Conservation (phyloP, 1,284 basidiomycete genomes). For the Takashimella koratensis region DNA sequence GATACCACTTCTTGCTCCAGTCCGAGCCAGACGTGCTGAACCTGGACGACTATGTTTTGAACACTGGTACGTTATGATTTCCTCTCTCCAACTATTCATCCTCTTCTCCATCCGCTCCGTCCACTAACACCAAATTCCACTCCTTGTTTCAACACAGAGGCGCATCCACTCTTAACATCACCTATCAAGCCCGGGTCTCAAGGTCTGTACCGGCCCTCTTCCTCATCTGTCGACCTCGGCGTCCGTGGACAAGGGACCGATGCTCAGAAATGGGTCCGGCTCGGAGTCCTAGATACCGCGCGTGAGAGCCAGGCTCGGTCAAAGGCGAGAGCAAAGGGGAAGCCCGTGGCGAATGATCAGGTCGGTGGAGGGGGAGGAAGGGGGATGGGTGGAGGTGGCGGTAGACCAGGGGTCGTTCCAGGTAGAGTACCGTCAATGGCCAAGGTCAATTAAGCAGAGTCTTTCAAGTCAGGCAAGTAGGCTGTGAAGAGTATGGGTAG, state of each 20-base stretch:
- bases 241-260: slow-evolving; percentile 42
- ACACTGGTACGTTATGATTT: slow-evolving; percentile 46
- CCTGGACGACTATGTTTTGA: slow-evolving; percentile 58
- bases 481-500: too few species aligned
- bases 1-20: slow-evolving; percentile 53
- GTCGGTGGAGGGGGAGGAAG: slow-evolving; percentile 12
- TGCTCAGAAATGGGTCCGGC: slow-evolving; percentile 41
- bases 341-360: slow-evolving; percentile 12
- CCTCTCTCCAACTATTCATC: neutral
- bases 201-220: slow-evolving; percentile 29
- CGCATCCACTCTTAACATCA: slow-evolving; percentile 46
- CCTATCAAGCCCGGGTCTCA: slow-evolving; percentile 35
- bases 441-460: too few species aligned
- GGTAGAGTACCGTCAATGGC: neutral
- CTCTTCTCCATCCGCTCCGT: neutral
- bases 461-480: too few species aligned
- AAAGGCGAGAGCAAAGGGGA: slow-evolving; percentile 12
- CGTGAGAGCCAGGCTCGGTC: neutral
- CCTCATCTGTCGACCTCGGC: slow-evolving; percentile 27
- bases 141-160: slow-evolving; percentile 30
- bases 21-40: slow-evolving; percentile 53
- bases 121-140: neutral
- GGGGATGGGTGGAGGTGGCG: slow-evolving; percentile 32
- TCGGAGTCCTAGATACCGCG: slow-evolving; percentile 14
- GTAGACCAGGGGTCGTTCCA: slow-evolving; percentile 13